Conservation (phyloP, 2,329 filamentous ascomycete genomes). For the Thelonectria rubi region DNA sequence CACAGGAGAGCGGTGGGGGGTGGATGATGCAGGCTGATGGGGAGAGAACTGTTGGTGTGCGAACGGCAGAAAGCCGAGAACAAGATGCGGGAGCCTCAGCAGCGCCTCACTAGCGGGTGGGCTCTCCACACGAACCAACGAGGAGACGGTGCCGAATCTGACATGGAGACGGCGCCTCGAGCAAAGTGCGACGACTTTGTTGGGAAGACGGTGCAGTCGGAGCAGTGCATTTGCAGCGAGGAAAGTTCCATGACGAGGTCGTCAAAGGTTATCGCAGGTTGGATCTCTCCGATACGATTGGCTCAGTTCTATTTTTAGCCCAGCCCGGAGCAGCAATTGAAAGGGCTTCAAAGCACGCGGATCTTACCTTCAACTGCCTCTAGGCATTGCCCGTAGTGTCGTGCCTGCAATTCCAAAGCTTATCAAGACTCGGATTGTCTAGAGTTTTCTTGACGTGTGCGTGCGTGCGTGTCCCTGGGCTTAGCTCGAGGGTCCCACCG, state of each 20-base stretch:
- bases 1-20: slow-evolving; percentile 4
- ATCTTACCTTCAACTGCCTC: neutral
- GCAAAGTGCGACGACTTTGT: too few species aligned
- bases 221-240: too few species aligned
- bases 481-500: slow-evolving; percentile 2
- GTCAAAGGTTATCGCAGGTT: neutral
- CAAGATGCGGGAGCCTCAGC: slow-evolving; percentile 10
- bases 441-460: slow-evolving; percentile 15
- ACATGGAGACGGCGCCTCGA: neutral
- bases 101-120: slow-evolving; percentile 12
- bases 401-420: slow-evolving; percentile 22
- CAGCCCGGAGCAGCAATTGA: too few species aligned
- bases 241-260: slow-evolving; percentile 4
- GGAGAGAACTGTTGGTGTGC: neutral
- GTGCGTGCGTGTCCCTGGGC: slow-evolving; percentile 21
- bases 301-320: neutral
- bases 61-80: neutral
- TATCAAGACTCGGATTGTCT: neutral
- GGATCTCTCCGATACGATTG: neutral
- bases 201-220: neutral
- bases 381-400: slow-evolving; percentile 4
- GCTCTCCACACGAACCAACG: slow-evolving; percentile 5
- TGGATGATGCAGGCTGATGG: slow-evolving; percentile 5
- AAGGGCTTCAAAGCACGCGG: neutral
- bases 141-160: neutral